Conservation (phyloP, 768 basidiomycete genomes). For the Podaxis sp. region DNA sequence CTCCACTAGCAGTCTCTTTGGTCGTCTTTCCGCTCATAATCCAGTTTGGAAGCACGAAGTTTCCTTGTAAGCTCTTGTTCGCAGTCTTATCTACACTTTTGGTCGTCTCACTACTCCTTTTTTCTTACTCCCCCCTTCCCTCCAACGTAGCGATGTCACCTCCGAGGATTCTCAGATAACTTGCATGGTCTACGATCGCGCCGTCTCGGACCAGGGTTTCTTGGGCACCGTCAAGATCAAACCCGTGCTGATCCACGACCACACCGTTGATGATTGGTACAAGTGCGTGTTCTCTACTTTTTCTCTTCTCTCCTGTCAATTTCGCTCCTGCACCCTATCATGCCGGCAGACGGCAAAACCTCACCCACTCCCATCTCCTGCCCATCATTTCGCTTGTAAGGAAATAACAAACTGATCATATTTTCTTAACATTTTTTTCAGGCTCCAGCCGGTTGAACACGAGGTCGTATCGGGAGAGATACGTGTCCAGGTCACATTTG, state of each 20-base stretch:
- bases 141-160: slow-evolving; percentile 80
- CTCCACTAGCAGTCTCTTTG: slow-evolving; percentile 50
- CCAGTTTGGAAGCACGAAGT: slow-evolving; percentile 99
- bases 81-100: not conserved
- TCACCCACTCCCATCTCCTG: not conserved
- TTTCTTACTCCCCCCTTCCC: slow-evolving; percentile 1
- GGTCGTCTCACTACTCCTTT: slow-evolving; percentile 5
- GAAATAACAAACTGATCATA: no score
- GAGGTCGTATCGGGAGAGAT: slow-evolving; percentile 92
- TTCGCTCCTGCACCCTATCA: not conserved
- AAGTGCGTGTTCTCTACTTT: slow-evolving; percentile 55
- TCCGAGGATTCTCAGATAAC: slow-evolving; percentile 81
- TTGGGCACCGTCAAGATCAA: slow-evolving; percentile 90
- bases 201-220: slow-evolving; percentile 81
- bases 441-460: slow-evolving; percentile 72
- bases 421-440: slow-evolving; percentile 27
- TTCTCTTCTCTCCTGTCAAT: slow-evolving; percentile 10
- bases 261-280: slow-evolving; percentile 96
- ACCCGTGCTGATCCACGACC: slow-evolving; percentile 87
- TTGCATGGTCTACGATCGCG: slow-evolving; percentile 89
- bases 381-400: not conserved
- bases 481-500: slow-evolving; percentile 91
- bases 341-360: slow-evolving; percentile 7
- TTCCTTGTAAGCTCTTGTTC: slow-evolving; percentile 70
- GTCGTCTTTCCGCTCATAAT: slow-evolving; percentile 72